Evolutionary conservation across 2,329 filamentous ascomycete genomes (phyloP).

Genomic region (Phialophora macrospora): DNA sequence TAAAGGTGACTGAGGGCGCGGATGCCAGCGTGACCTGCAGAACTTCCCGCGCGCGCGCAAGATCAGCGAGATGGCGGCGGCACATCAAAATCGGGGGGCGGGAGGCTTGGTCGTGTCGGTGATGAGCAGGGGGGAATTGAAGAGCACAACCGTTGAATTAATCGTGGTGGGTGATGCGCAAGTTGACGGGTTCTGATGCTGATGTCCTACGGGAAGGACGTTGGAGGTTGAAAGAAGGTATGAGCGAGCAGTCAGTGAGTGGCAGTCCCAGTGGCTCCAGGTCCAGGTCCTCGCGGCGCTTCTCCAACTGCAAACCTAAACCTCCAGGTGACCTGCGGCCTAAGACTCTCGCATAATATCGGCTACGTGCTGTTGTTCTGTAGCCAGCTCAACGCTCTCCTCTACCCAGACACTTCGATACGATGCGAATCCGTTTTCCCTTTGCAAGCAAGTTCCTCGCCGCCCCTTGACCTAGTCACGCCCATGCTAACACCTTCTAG

Average conservation of each 20-base stretch:
- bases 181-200: background rate
- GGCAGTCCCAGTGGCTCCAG: background rate
- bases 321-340: background rate
- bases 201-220: constrained; percentile 16
- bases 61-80: constrained; percentile 1
- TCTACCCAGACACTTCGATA: constrained; percentile 30
- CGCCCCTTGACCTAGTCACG: background rate
- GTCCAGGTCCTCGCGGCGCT: background rate
- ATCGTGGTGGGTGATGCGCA: background rate
- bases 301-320: background rate
- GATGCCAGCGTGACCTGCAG: constrained; percentile 6
- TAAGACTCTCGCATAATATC: background rate
- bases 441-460: constrained; percentile 73
- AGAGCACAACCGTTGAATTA: background rate
- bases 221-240: constrained; percentile 36
- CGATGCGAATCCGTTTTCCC: constrained; percentile 83
- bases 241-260: constrained; percentile 16
- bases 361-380: background rate
- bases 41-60: background rate
- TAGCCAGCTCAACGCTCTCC: background rate
- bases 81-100: constrained; percentile 1
- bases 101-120: background rate
- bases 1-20: constrained; percentile 45
- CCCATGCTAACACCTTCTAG: constrained; percentile 50
- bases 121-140: background rate